A percentile compares a stretch with the other conserved stretches of the same genome.
phyloP scores from a whole-genome alignment of 176 grass and related monocot genomes.

The Triticum aestivum region DNA sequence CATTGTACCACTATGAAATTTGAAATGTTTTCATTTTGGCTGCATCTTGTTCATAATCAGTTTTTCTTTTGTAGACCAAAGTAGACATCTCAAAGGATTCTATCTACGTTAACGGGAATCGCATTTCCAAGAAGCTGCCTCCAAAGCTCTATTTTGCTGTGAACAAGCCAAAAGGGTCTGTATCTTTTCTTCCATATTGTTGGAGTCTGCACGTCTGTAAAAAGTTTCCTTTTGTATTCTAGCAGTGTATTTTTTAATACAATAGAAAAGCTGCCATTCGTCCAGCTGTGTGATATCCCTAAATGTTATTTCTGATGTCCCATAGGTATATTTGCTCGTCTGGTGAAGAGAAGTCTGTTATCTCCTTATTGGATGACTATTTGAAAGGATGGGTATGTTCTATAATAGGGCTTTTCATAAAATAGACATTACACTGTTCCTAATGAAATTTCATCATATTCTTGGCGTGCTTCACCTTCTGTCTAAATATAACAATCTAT shows the following conservation, averaged over 20 bases:
- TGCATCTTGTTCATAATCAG: not conserved
- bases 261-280: slow-evolving; percentile 6
- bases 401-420: not conserved
- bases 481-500: not conserved
- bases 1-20: not conserved
- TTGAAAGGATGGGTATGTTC: slow-evolving; percentile 88
- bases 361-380: slow-evolving; percentile 79
- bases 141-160: slow-evolving; percentile 87
- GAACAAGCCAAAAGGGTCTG: slow-evolving; percentile 95
- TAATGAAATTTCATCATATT: not conserved
- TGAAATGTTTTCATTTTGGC: not conserved
- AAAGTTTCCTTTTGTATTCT: not conserved
- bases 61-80: slow-evolving; percentile 58
- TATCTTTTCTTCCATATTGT: slow-evolving; percentile 22
- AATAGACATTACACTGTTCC: not conserved
- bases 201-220: not conserved
- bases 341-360: slow-evolving; percentile 79
- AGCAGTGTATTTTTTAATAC: not conserved
- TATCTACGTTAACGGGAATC: slow-evolving; percentile 90
- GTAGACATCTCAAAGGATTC: slow-evolving; percentile 89
- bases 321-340: slow-evolving; percentile 88
- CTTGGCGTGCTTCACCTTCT: not conserved
- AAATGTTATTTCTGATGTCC: slow-evolving; percentile 31
- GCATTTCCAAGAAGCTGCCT: slow-evolving; percentile 83
- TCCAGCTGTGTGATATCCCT: not conserved